A percentile compares a stretch with the other conserved stretches of the same genome.
These are phyloP conservation scores for Solanum lycopersicoides DNA, from an alignment of 257 asterid species.

Conservation along the genomic window DNA sequence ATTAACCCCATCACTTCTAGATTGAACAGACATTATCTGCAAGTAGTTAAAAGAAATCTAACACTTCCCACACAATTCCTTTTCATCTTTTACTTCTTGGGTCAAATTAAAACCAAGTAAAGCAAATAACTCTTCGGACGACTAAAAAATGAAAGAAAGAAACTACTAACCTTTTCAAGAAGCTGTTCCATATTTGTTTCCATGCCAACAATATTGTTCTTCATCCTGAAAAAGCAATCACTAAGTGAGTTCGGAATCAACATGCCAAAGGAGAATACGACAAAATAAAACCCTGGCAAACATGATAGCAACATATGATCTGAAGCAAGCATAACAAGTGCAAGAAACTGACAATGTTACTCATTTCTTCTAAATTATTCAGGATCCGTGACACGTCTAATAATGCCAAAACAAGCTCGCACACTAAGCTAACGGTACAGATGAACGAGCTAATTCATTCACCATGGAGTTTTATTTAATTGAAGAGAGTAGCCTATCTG, in stretches of 20 bases:
- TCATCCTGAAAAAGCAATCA: constrained; percentile 57
- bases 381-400: not conserved
- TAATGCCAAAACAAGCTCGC: not conserved
- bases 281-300: not conserved
- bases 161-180: constrained; percentile 69
- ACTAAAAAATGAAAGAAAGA: not conserved
- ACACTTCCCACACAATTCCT: not conserved
- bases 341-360: not conserved
- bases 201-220: constrained; percentile 91
- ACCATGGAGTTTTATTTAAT: not conserved
- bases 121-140: not conserved
- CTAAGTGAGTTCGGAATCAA: not conserved
- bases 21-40: constrained; percentile 95
- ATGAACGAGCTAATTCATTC: not conserved
- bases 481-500: not conserved
- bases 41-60: constrained; percentile 2
- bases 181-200: constrained; percentile 98
- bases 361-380: not conserved
- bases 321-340: not conserved
- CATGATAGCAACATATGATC: not conserved
- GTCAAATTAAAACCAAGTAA: not conserved
- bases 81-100: not conserved
- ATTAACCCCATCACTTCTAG: constrained; percentile 95
- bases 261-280: not conserved
- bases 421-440: not conserved